Percentiles rank a stretch among this genome's conserved stretches.
phyloP scores from a whole-genome alignment of 148 eudicot genomes.

The Vaccinium macrocarpon region DNA sequence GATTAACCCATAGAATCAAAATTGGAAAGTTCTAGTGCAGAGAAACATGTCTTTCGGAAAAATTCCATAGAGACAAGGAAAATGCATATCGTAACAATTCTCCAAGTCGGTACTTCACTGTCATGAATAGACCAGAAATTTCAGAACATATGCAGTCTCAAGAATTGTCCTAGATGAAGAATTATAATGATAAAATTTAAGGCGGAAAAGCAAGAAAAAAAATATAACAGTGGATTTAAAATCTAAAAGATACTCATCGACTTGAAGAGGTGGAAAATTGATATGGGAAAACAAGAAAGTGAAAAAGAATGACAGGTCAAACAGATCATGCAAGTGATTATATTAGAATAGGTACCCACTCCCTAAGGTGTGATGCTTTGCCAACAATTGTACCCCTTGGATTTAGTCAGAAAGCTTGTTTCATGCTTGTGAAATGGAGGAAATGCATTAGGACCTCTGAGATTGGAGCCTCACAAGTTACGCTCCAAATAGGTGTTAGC shows the following conservation, averaged over 20 bases:
- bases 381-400: slow-evolving; percentile 4
- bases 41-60: neutral
- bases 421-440: neutral
- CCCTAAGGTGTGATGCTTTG: neutral
- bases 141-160: neutral
- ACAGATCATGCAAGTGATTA: neutral
- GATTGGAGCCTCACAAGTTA: neutral
- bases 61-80: neutral
- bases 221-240: neutral
- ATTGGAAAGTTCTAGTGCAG: neutral
- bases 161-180: neutral
- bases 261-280: neutral
- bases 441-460: neutral
- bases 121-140: neutral
- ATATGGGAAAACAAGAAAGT: neutral
- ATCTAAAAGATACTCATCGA: neutral
- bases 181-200: neutral
- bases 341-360: neutral
- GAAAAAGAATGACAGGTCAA: neutral
- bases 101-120: neutral
- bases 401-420: neutral
- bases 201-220: neutral
- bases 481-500: neutral
- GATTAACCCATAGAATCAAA: neutral
- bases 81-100: neutral